These are phyloP conservation scores for Sporothrix globosa DNA, from an alignment of 2,329 filamentous ascomycete genomes.

Conservation along the genomic window DNA sequence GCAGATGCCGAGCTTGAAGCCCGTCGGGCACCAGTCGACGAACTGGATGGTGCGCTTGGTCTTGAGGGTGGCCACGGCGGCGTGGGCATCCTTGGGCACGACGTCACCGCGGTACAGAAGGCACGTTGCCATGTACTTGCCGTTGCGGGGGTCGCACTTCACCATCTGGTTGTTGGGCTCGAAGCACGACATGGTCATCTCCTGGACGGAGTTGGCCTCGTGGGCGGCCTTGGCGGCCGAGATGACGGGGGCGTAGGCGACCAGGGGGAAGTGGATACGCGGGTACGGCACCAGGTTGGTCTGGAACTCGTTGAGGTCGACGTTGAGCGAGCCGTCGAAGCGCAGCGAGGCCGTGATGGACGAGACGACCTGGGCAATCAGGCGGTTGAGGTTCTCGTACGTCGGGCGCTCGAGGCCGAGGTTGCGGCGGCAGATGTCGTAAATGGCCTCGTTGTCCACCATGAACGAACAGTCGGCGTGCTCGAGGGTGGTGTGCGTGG, in stretches of 20 bases:
- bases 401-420: constrained; percentile 95
- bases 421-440: constrained; percentile 98
- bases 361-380: constrained; percentile 98
- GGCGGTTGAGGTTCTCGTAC: constrained; percentile 98
- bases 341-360: constrained; percentile 98
- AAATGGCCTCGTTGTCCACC: constrained; percentile 99
- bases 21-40: constrained; percentile 99
- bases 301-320: constrained; percentile 99
- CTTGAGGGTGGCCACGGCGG: constrained; percentile 93
- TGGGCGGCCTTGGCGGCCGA: constrained; percentile 94
- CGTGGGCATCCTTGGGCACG: constrained; percentile 93
- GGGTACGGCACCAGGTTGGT: constrained; percentile 99
- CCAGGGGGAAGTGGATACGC: constrained; percentile 98
- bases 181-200: constrained; percentile 99
- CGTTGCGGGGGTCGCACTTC: constrained; percentile 96
- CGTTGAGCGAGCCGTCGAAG: constrained; percentile 98
- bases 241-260: constrained; percentile 92
- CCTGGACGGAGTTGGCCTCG: constrained; percentile 96
- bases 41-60: constrained; percentile 99
- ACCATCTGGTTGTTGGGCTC: constrained; percentile 99
- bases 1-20: constrained; percentile 99
- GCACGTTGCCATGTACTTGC: constrained; percentile 99
- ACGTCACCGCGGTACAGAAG: constrained; percentile 98
- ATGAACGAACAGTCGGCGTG: constrained; percentile 99
- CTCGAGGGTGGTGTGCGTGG: constrained; percentile 98